A percentile compares a stretch with the other conserved stretches of the same genome.
phyloP scores from a whole-genome alignment of 768 basidiomycete genomes.

The Chalciporus pseudorubinellus region DNA sequence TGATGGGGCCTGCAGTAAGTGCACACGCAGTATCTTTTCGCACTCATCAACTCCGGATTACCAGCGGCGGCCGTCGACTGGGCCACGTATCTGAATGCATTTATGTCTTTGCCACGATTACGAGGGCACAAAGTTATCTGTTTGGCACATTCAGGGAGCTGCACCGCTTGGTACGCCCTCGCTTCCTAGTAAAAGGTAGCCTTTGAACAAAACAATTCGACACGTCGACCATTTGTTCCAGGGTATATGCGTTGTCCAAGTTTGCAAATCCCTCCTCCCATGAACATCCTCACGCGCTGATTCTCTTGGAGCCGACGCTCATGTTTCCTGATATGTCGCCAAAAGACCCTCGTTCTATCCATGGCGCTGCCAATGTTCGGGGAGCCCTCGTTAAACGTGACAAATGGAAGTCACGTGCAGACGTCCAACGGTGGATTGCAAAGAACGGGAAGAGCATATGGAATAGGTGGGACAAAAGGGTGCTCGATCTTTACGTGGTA shows the following conservation, averaged over 20 bases:
- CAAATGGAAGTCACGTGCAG: conserved; percentile 24
- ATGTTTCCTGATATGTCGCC: conserved; percentile 32
- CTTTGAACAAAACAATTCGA: neutral
- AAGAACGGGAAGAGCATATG: conserved; percentile 16
- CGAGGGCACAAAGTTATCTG: conserved; percentile 23
- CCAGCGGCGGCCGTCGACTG: conserved; percentile 24
- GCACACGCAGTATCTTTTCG: neutral
- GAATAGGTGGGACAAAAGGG: conserved; percentile 24
- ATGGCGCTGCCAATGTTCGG: conserved; percentile 30
- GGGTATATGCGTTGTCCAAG: conserved; percentile 21
- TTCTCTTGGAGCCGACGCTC: conserved; percentile 31
- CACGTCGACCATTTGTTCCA: neutral
- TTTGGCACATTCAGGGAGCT: conserved; percentile 29
- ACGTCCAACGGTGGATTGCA: conserved; percentile 17
- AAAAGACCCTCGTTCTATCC: conserved; percentile 26
- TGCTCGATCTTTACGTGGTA: conserved; percentile 24
- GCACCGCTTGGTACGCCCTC: conserved; percentile 25
- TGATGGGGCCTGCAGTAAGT: conserved; percentile 24
- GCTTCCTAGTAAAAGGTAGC: neutral
- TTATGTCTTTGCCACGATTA: conserved; percentile 24
- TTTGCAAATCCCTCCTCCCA: conserved; percentile 1
- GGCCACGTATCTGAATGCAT: conserved; percentile 23
- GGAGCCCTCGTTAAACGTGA: conserved; percentile 27
- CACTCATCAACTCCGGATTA: too few relatives aligned
- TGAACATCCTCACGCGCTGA: conserved; percentile 13